Evolutionary conservation across 306 rosid species (phyloP).

Genomic region (Prosopis cineraria): DNA sequence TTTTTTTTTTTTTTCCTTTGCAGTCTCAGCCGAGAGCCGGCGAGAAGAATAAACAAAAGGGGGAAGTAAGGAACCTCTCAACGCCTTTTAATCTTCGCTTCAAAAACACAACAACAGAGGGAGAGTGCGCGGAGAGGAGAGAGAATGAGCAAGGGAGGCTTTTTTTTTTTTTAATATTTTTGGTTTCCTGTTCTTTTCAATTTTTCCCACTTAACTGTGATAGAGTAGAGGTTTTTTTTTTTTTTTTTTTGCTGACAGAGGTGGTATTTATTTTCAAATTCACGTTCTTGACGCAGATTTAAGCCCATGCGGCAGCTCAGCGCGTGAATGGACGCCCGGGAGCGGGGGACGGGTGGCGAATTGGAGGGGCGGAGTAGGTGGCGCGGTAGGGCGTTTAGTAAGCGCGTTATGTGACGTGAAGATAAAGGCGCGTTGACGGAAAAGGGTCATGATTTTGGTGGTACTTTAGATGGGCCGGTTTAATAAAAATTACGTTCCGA

Average conservation of each 20-base stretch:
- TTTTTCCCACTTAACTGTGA: slow-evolving; percentile 16
- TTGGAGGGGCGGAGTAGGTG: background rate
- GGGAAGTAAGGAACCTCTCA: slow-evolving; percentile 23
- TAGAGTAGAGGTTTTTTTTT: slow-evolving; percentile 37
- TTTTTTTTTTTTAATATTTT: slow-evolving; percentile 10
- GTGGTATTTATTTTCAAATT: slow-evolving; percentile 42
- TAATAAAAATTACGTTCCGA: slow-evolving; percentile 21
- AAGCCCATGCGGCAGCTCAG: slow-evolving; percentile 6
- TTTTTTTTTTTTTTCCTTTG: background rate
- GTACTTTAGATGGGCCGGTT: slow-evolving; percentile 40
- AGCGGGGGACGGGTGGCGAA: background rate
- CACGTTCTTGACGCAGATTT: slow-evolving; percentile 8
- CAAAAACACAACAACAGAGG: slow-evolving; percentile 40
- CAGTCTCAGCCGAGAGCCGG: slow-evolving; percentile 42
- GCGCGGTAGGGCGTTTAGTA: background rate
- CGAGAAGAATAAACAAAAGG: slow-evolving; percentile 35
- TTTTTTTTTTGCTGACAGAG: background rate
- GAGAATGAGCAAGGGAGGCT: slow-evolving; percentile 1
- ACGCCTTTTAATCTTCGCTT: slow-evolving; percentile 49
- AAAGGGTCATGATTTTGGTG: slow-evolving; percentile 13
- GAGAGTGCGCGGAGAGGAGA: slow-evolving; percentile 18
- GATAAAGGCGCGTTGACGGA: slow-evolving; percentile 1
- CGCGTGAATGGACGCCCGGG: slow-evolving; percentile 7
- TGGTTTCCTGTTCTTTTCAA: background rate
- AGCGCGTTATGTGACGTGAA: background rate